Base-by-base conservation (phyloP, 768 basidiomycete genomes). In the Tremella fuciformis region DNA sequence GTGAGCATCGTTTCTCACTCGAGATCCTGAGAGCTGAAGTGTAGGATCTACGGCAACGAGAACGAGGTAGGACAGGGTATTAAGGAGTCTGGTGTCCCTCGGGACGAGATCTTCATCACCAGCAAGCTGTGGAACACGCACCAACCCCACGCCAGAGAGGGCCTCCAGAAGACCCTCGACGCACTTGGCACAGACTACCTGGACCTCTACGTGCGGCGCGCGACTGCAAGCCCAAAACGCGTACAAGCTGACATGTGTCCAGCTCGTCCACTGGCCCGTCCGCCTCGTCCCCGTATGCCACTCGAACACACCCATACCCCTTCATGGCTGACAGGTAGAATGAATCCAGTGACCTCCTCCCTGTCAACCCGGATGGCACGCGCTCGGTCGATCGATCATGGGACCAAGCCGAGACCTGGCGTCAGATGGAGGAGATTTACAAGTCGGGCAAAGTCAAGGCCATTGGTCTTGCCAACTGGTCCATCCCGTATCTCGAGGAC, bases 61-160 rank as follows among this genome's bases (percentile, higher is more conserved):
- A 79, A 80, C 38, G 88, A 89, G 76, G 91, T 93, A 42, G 91
- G 90, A 13, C 68, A 84, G 53, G 91, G 90, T 29, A 86, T 92
- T 78, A 85, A 83, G 66, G 83, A 81, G 13, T 87, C 86, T 19
- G 89, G 88, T 11, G 83, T 91, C 13, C 80, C 84, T 6, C 83
- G 91, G 57, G 79, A 80, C 37, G 79, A 85, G 55, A 82, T 93
- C 77, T 93, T 92, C 82, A 77, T 93, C 58, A 90, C 88, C 40
- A 77, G 74, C 41, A 80, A 81, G 62, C 58, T 78, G 60, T 78
- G 78, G 77, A 75, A 65, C 53, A 78, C 76, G 1, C 72, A 86
- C 71, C 88, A 89, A 70, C 76, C 78, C 56, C 74, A 81, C 29
- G 82, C 84, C 8, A 81, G 80, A 40, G 82, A 82, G 52, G 84